These are phyloP conservation scores for Boletus huronensis DNA, from an alignment of 768 basidiomycete species.

Conservation along the genomic window DNA sequence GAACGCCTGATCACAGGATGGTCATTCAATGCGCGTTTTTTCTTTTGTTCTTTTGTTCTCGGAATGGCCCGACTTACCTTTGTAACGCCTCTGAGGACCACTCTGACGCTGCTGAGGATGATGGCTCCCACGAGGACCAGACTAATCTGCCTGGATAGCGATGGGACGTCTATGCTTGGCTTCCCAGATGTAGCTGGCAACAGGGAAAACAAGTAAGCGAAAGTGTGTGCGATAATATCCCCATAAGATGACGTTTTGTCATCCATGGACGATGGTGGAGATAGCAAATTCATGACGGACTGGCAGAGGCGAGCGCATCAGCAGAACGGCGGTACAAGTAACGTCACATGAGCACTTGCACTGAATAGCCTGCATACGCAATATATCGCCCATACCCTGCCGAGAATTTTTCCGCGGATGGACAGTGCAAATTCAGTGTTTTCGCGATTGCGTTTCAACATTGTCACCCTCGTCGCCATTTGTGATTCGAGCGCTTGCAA, in stretches of 20 bases:
- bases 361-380: constrained; percentile 60
- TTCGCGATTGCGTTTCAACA: constrained; percentile 47
- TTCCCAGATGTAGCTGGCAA: constrained; percentile 33
- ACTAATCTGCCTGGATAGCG: constrained; percentile 55
- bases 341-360: constrained; percentile 39
- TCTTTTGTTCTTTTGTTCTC: neutral
- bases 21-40: neutral
- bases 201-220: constrained; percentile 40
- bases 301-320: constrained; percentile 19
- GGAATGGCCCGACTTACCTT: constrained; percentile 37
- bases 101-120: constrained; percentile 67
- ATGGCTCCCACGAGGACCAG: constrained; percentile 72
- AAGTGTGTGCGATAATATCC: constrained; percentile 39
- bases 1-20: constrained; percentile 41
- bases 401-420: constrained; percentile 49
- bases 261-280: constrained; percentile 31
- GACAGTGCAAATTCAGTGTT: constrained; percentile 50
- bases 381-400: constrained; percentile 60
- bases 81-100: constrained; percentile 66
- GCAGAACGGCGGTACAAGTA: neutral
- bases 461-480: constrained; percentile 56
- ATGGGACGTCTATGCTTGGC: constrained; percentile 33
- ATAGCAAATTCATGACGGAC: constrained; percentile 35
- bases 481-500: constrained; percentile 66
- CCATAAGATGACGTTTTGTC: constrained; percentile 42